Evolutionary conservation across 345 rosid species (phyloP), one percentile per base, ranked within the genome.

Genomic region (Theobroma cacao): DNA sequence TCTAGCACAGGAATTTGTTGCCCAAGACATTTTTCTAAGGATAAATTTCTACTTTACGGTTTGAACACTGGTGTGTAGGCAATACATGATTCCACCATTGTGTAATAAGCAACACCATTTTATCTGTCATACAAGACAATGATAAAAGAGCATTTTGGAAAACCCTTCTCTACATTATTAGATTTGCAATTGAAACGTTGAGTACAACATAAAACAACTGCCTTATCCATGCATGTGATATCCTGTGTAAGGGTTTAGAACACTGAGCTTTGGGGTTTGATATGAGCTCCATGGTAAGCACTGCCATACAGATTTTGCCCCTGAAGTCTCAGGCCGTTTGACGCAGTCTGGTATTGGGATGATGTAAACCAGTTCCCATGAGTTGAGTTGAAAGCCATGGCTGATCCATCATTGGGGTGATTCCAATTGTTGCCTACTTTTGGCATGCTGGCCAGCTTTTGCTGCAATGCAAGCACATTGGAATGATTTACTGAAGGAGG

Each of bases 231-330:
- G 56, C 50, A 76, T 75, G 73, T 80, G 74, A 34, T 81, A 71
- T 64, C 86, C 70, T 9, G 72, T 15, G 48, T 75, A 72, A 38
- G 68, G 77, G 72, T 82, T 50, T 79, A 82, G 66, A 83, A 85
- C 78, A 85, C 80, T 34, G 85, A 72, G 74, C 79, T 83, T 41
- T 59, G 78, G 65, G 79, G 80, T 31, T 75, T 72, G 65, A 86
- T 40, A 31, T 45, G 76, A 72, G 77, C 81, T 28, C 81, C 80
- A 9, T 75, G 82, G 71, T 45, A 78, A 77, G 81, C 83, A 60
- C 63, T 76, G 3, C 72, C 84, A 71, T 81, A 82, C 18, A 81
- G 75, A 68, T 86, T 78, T 61, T 81, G 82, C 8, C 64, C 86
- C 52, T 72, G 85, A 76, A 82, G 74, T 74, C 61, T 85, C 7